Base-by-base conservation (phyloP, 768 basidiomycete genomes). In the Pisolithus albus region DNA sequence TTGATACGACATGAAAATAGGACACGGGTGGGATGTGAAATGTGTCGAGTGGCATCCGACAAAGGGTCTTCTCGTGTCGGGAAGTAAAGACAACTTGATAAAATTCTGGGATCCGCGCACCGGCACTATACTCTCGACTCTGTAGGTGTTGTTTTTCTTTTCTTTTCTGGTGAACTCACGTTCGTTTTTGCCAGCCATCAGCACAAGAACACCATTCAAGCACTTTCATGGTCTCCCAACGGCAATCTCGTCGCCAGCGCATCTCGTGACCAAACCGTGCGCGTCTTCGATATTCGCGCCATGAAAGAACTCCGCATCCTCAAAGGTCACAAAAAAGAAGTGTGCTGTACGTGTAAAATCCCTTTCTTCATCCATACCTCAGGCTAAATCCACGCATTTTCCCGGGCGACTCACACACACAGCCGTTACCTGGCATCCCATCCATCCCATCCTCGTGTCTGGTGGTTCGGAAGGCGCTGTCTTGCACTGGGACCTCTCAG, bases 21-120 rank as follows among this genome's bases (percentile, higher is more conserved):
- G 93, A n/a, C 95, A 98, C 60, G 93, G 94, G 5, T 97, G 94
- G 93, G 96, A 99, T 61, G 96, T 99, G 19, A 89, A 94, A 64
- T 96, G 92, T 54, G 92, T 97, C 1, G 88, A 97, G 72, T 99
- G 96, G 96, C 96, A 99, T 70, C 92, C 93, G 5, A 91, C 88
- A 0, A 97, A 98, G 69, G 95, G 95, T 9, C 75, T 99, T 8
- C 78, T 99, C 19, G 92, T 89, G 5, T 93, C 91, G 3, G 96
- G 96, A 23, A 92, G 90, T 60, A 98, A 98, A 70, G 96, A 99
- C 70, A 96, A 97, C 67, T 81, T 92, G 59, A 92, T 98, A 70
- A 98, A 98, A 62, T 99, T 99, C 71, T 99, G 96, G 96, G 96
- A 99, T 66, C 96, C 96, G 19, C 78, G 96, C 36, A 92, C 91